Evolutionary conservation across 228 moss, liverwort and hornwort species (phyloP).

Genomic region (Sphagnum magellanicum): DNA sequence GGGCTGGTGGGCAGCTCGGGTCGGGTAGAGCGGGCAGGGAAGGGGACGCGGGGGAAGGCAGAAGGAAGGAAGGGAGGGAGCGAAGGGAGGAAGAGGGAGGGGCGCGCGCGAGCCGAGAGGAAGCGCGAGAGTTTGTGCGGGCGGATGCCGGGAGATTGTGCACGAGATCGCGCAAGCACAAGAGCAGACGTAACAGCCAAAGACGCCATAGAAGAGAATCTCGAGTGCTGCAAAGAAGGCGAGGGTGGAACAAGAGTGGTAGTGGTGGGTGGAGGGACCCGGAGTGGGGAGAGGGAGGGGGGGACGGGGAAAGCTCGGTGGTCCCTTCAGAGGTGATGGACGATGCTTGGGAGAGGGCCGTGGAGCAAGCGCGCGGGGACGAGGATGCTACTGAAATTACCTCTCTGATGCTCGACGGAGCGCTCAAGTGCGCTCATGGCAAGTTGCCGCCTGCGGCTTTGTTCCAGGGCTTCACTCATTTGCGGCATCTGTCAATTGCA

Average conservation of each 20-base stretch:
- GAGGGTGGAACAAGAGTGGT: not conserved
- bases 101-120: not conserved
- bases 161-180: not conserved
- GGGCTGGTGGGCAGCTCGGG: not conserved
- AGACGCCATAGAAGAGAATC: not conserved
- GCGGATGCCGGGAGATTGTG: slow-evolving; percentile 11
- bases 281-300: slow-evolving; percentile 4
- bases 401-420: slow-evolving; percentile 59
- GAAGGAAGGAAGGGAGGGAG: not conserved
- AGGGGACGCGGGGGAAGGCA: slow-evolving; percentile 6
- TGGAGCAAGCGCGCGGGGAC: slow-evolving; percentile 56
- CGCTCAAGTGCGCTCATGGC: slow-evolving; percentile 68
- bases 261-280: not conserved
- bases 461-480: slow-evolving; percentile 39
- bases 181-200: not conserved
- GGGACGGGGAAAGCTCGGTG: not conserved
- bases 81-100: slow-evolving; percentile 2
- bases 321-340: slow-evolving; percentile 38
- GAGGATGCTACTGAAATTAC: slow-evolving; percentile 33
- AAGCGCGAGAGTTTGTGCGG: not conserved
- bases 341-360: slow-evolving; percentile 69
- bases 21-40: slow-evolving; percentile 5
- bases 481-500: slow-evolving; percentile 61
- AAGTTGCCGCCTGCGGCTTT: slow-evolving; percentile 48
- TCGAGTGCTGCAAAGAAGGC: not conserved